Evolutionary conservation across 225 moss, liverwort and hornwort genomes (phyloP).

Genomic region (Lunularia cruciata): DNA sequence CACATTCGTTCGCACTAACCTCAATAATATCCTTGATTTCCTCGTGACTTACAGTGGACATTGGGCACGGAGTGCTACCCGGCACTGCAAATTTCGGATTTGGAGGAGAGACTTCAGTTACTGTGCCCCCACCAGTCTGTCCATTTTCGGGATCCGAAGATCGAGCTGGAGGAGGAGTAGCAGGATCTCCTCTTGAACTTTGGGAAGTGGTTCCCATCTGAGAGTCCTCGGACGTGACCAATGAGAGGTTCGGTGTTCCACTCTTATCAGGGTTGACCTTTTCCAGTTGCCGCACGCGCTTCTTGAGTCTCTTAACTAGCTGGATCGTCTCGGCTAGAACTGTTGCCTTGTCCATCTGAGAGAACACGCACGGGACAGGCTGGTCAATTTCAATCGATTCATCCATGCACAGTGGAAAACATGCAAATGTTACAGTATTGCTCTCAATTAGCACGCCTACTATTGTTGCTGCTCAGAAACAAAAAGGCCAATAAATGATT

Average conservation of each 20-base stretch:
- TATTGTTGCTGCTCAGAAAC: not conserved
- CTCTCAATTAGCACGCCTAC: not conserved
- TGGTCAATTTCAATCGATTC: not conserved
- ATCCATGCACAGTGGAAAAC: not conserved
- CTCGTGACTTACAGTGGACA: constrained; percentile 1
- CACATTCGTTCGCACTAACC: not conserved
- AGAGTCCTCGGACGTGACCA: constrained; percentile 11
- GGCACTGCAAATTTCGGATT: not conserved
- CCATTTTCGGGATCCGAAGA: not conserved
- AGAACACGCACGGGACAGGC: not conserved
- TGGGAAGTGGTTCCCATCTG: constrained; percentile 6
- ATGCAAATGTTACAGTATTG: not conserved
- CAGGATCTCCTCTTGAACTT: constrained; percentile 13
- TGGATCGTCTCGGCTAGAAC: constrained; percentile 28
- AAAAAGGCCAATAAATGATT: not conserved
- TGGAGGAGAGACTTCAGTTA: not conserved
- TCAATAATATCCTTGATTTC: constrained; percentile 22
- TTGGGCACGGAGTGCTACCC: not conserved
- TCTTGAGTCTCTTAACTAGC: constrained; percentile 20
- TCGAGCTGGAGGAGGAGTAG: not conserved
- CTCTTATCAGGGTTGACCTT: constrained; percentile 7
- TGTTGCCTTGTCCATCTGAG: constrained; percentile 31
- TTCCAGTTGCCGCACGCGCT: constrained; percentile 15
- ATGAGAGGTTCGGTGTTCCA: constrained; percentile 7
- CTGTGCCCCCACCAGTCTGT: not conserved